Evolutionary conservation across 2,329 filamentous ascomycete species (phyloP), one percentile per base, ranked within the genome.

Genomic region (Ophiocordyceps camponoti-leonardi): DNA sequence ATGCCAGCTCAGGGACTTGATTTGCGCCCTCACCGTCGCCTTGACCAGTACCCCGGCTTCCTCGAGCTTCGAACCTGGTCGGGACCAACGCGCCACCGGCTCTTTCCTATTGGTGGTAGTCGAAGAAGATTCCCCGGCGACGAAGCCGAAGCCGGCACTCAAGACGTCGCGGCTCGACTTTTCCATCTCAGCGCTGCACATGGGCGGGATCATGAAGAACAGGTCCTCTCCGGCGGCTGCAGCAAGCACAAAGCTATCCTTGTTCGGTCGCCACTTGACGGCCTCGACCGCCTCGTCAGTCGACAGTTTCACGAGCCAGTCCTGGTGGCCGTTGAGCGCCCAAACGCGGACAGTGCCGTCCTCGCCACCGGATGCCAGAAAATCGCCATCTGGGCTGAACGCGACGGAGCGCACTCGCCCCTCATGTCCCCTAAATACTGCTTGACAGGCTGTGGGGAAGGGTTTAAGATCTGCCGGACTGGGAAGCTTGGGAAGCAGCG

Each of bases 1-100:
- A 65, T 98, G 93, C 87, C 90, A 98, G 59, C 79, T 83, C 55
- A 98, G 79, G 14, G 85, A 81, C 67, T 94, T 96, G 58, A 94
- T 77, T 2, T 79, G 73, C 44, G 84, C 77, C 50, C 83, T 77
- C 13, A 95, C 81, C 7, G 85, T 87, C 46, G 85, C 77, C 56
- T 86, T 83, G 48, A 93, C 74, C 39, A 88, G 71, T 3, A 95
- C 82, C 42, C 88, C 83, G 48, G 81, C 77, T 45, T 83, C 79
- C 55, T 87, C 80, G 4, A 94, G 73, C 42, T 77, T 73, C 3
- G 75, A 64, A 35, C 81, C 79, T 1, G 92, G 88, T 16, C 90
- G 79, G 39, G 80, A 73, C 92, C 92, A 98, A 52, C 80, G 83
- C 20, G 84, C 83, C 1, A 83, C 74, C 2, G 82, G 77, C 47